Evolutionary conservation across 1,284 basidiomycete species (phyloP), one percentile per base, ranked within the genome.

Genomic region (Megacollybia platyphylla): DNA sequence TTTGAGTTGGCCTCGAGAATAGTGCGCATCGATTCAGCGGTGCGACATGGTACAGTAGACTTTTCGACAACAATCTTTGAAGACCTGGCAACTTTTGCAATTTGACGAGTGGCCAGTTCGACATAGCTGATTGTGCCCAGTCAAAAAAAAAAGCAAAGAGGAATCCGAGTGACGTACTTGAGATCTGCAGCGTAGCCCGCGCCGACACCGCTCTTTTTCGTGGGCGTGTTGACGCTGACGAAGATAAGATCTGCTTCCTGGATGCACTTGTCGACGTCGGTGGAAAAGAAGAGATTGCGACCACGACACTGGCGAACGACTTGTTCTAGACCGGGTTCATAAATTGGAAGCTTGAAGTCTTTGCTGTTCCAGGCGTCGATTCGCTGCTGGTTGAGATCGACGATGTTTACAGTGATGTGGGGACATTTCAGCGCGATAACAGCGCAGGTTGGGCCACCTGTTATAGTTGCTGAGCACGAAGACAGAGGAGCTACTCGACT

Each of bases 61-160:
- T 99, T 99, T 60, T 99, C 96, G 45, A 99, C 93, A 50, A 99
- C 94, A 56, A 99, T 98, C 73, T 98, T 98, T 61, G 80, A 87
- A 5, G 87, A 79, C 30, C 71, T 86, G 30, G 96, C 87, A 45
- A 97, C 85, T 42, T 79, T 78, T 36, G 96, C 94, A 53, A 98
- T 98, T 51, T 87, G 87, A 51, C 94, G 89, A 32, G 96, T 97
- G 35, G 93, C 94, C 24, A 87, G 78, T 60, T 98, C 94, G 51
- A 97, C 87, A 64, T 92, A 97, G 70, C 91, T 96, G 24, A 36
- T n/a, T 27, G 50, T 40, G 34, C 18, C 11, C 30, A 36, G 41
- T 8, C n/a, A 32, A 41, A 26, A 30, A 40, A 39, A 27, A 36
- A 38, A 29, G 9, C 5, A n/a, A 36, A 11, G 24, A 28, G 15